phyloP scores from a whole-genome alignment of 352 stramenopile genomes.

The Pythium rishiriense region DNA sequence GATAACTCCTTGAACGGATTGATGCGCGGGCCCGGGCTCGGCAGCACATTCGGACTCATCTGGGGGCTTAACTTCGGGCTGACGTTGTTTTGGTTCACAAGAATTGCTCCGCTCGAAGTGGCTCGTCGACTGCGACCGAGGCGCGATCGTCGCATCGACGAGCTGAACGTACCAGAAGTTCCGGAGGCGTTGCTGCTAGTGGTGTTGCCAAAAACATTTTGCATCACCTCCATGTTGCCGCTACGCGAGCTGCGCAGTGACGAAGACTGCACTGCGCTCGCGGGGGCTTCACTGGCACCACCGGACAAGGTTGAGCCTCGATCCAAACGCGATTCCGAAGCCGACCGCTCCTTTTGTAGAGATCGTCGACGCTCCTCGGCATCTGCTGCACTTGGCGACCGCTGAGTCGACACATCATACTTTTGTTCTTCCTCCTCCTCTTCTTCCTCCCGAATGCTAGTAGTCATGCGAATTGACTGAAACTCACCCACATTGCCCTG shows the following conservation, averaged over 20 bases:
- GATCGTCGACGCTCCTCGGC: conserved; percentile 4
- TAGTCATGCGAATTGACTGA: conserved; percentile 24
- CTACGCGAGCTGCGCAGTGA: conserved; percentile 51
- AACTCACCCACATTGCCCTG: conserved; percentile 3
- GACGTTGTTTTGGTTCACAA: conserved; percentile 31
- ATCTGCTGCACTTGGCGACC: background rate
- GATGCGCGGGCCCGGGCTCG: conserved; percentile 60
- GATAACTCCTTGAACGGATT: conserved; percentile 71
- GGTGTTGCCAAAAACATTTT: conserved; percentile 62
- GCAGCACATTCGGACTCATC: conserved; percentile 64
- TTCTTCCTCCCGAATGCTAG: conserved; percentile 64
- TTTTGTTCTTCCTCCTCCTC: conserved; percentile 45
- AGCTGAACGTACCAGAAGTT: conserved; percentile 18
- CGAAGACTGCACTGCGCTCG: conserved; percentile 23
- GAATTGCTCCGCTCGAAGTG: conserved; percentile 48
- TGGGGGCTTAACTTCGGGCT: conserved; percentile 68
- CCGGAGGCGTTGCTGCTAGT: conserved; percentile 29
- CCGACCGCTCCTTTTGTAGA: conserved; percentile 31
- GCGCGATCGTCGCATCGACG: conserved; percentile 50
- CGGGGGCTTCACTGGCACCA: conserved; percentile 22
- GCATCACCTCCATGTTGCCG: conserved; percentile 67
- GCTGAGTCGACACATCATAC: background rate
- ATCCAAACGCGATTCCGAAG: conserved; percentile 32
- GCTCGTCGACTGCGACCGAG: conserved; percentile 53
- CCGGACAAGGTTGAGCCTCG: background rate